Percentiles rank a stretch among this genome's conserved stretches.
phyloP scores from a whole-genome alignment of 805 yeast species.

The Saccharomyces kudriavzevii region DNA sequence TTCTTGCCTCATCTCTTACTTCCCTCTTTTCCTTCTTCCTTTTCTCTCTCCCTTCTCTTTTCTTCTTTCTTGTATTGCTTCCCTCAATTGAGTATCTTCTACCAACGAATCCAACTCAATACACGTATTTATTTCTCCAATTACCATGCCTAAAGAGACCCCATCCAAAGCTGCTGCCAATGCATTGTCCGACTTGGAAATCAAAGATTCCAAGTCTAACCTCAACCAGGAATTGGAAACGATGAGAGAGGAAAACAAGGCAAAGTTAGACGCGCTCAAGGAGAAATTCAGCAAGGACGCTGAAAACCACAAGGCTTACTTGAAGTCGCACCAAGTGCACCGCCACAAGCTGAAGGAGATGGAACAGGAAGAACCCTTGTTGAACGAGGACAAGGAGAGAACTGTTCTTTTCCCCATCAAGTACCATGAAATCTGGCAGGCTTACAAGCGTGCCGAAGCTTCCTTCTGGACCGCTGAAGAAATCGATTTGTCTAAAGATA shows the following conservation, averaged over 20 bases:
- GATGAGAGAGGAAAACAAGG: constrained; percentile 29
- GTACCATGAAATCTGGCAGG: constrained; percentile 97
- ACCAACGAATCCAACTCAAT: neutral
- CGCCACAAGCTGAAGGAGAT: constrained; percentile 63
- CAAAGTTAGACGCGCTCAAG: constrained; percentile 14
- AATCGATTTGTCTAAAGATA: constrained; percentile 88
- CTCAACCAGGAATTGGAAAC: constrained; percentile 38
- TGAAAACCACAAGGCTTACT: constrained; percentile 45
- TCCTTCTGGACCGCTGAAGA: constrained; percentile 99
- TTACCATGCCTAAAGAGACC: constrained; percentile 43
- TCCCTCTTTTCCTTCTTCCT: neutral
- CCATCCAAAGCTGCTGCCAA: constrained; percentile 60
- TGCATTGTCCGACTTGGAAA: constrained; percentile 46
- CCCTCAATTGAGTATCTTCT: neutral
- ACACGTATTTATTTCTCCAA: neutral
- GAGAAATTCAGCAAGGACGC: constrained; percentile 29
- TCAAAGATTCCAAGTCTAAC: constrained; percentile 37
- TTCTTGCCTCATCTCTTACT: neutral
- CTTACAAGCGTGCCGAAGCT: constrained; percentile 98
- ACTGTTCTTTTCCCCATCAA: constrained; percentile 93
- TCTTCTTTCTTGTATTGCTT: neutral
- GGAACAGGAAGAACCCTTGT: constrained; percentile 85
- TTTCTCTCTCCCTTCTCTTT: neutral
- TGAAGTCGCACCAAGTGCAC: constrained; percentile 55
- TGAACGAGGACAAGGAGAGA: constrained; percentile 76